Evolutionary conservation across 75 land plant species (phyloP), one percentile per base, ranked within the genome.

Genomic region (Larix kaempferi): DNA sequence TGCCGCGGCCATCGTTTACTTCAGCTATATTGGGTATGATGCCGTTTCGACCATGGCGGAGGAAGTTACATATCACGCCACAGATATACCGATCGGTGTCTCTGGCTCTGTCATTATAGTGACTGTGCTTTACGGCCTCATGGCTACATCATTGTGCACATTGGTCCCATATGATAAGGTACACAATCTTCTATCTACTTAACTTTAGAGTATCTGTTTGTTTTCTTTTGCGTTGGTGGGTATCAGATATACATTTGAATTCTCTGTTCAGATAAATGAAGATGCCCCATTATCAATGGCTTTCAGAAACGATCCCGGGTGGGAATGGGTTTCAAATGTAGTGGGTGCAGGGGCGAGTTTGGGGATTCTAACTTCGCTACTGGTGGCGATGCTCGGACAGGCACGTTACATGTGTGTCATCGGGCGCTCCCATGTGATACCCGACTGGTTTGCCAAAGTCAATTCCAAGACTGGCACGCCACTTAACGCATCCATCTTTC

Each of bases 361-460:
- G 55, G 99, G 99, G 19, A 96, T 96, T 4, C 73, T 90, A 81
- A 96, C 98, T 57, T 92, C 95, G n/a, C 81, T 96, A 7, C 35
- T 96, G 80, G 99, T 96, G 74, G 88, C 95, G 57, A 94, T 92
- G 98, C 83, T 96, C 37, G 98, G 98, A 12, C 99, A 96, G 87
- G 95, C 99, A 0, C 86, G 99, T 23, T 96, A 96, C 82, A 79
- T 96, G 82, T 92, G 95, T 77, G 95, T 92, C 11, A 89, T 96
- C 61, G 98, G 93, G 12, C 90, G 99, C 74, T 88, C 98, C 25
- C 71, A 80, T 59, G 90, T 96, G 39, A 86, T 89, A 76, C 99
- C 99, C 0, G 19, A 79, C 10, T 94, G 95, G 95, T 93, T 96
- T 80, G 98, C 99, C 13, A 63, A 71, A 61, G 89, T 96, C 69